phyloP scores from a whole-genome alignment of 106 monocot genomes.

The Triglochin maritima region DNA sequence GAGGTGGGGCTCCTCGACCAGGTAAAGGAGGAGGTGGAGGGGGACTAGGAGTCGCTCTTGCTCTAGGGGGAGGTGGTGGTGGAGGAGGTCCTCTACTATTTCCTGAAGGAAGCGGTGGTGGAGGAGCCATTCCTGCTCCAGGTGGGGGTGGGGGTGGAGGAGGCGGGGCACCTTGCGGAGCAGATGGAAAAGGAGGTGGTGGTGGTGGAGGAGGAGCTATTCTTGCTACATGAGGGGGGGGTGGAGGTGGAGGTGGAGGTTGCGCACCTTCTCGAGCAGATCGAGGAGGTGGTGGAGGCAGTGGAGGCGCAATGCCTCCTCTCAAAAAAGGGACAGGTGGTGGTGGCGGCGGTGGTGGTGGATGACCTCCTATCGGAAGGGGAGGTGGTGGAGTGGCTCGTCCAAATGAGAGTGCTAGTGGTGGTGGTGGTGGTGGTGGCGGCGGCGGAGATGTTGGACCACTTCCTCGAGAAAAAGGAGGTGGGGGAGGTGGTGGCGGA shows the following conservation, averaged over 20 bases:
- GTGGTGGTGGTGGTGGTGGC: background rate
- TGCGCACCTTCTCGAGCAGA: background rate
- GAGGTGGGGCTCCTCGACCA: conserved; percentile 9
- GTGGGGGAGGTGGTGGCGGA: background rate
- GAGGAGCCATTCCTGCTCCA: conserved; percentile 4
- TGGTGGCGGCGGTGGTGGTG: background rate
- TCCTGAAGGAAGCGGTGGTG: conserved; percentile 12
- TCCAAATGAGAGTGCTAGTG: background rate
- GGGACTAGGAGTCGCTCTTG: conserved; percentile 13
- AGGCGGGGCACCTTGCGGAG: background rate
- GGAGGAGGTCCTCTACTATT: conserved; percentile 13
- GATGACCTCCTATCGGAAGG: background rate
- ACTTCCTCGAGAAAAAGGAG: background rate
- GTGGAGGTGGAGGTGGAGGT: conserved; percentile 13
- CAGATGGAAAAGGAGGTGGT: conserved; percentile 4
- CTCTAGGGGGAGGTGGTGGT: conserved; percentile 6
- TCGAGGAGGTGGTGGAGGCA: conserved; percentile 11
- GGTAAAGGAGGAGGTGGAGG: conserved; percentile 14
- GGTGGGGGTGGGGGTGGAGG: conserved; percentile 18
- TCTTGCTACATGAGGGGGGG: background rate
- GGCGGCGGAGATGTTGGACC: conserved; percentile 2
- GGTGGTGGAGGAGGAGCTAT: conserved; percentile 1
- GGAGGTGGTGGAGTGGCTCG: conserved; percentile 5
- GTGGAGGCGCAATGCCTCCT: background rate
- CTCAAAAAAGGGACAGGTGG: background rate